Evolutionary conservation across 768 basidiomycete genomes (phyloP).

Genomic region (Tephrocybe sp.): DNA sequence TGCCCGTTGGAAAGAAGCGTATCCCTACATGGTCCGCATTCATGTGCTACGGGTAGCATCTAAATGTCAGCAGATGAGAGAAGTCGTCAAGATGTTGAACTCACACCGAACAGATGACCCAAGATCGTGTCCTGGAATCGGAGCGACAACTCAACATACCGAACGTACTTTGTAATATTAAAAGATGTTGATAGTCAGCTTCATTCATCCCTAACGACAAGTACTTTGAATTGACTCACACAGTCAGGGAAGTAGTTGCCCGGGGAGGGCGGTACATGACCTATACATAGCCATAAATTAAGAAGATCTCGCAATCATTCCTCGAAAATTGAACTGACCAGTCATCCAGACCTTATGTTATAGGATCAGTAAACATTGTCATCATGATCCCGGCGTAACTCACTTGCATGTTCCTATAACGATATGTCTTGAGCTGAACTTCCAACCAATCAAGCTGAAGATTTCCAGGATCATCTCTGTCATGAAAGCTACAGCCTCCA

Average conservation of each 20-base stretch:
- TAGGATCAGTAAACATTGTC: background rate
- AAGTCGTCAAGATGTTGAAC: conserved; percentile 27
- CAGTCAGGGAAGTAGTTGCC: conserved; percentile 85
- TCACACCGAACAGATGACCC: conserved; percentile 80
- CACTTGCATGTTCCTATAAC: conserved; percentile 73
- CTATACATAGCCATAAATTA: conserved; percentile 30
- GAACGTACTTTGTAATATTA: conserved; percentile 65
- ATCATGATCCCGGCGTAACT: conserved; percentile 16
- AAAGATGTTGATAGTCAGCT: conserved; percentile 13
- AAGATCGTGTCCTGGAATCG: conserved; percentile 86
- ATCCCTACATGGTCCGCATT: conserved; percentile 72
- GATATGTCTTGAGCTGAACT: conserved; percentile 70
- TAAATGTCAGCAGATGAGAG: conserved; percentile 25
- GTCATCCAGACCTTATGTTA: conserved; percentile 42
- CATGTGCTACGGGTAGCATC: conserved; percentile 54
- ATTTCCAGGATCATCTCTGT: conserved; percentile 80
- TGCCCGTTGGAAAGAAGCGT: background rate
- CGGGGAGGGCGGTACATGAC: conserved; percentile 83
- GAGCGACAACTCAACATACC: conserved; percentile 72
- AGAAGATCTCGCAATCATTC: background rate
- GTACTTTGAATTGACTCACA: conserved; percentile 42
- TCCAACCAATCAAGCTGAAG: conserved; percentile 89
- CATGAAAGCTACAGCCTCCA: conserved; percentile 63
- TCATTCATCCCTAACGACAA: conserved; percentile 8
- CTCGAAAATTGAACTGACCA: conserved; percentile 25